phyloP scores from a whole-genome alignment of 805 yeast species.

The Candida broadrunensis region DNA sequence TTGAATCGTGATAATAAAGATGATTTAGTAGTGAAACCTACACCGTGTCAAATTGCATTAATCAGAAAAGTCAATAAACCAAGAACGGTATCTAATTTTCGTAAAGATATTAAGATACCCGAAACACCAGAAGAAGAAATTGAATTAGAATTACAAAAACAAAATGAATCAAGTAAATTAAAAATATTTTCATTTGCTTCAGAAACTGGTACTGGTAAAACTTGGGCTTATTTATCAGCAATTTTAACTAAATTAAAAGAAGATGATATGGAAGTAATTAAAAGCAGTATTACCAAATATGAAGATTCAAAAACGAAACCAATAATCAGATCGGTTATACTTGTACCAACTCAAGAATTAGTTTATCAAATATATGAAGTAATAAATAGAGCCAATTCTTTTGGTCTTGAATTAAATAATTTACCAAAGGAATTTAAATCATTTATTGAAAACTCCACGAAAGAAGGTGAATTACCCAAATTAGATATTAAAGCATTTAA shows the following conservation, averaged over 20 bases:
- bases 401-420: conserved; percentile 18
- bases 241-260: conserved; percentile 65
- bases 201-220: conserved; percentile 96
- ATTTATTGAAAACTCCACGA: conserved; percentile 22
- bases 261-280: conserved; percentile 38
- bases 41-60: conserved; percentile 82
- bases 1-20: conserved; percentile 29
- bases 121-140: conserved; percentile 19
- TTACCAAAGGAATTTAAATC: conserved; percentile 13
- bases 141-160: conserved; percentile 21
- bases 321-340: conserved; percentile 63
- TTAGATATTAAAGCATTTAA: conserved; percentile 48
- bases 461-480: conserved; percentile 6
- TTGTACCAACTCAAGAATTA: conserved; percentile 87
- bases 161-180: conserved; percentile 31
- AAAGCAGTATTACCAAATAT: conserved; percentile 13
- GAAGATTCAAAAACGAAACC: conserved; percentile 22
- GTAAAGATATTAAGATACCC: conserved; percentile 14
- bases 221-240: conserved; percentile 86
- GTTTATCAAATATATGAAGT: conserved; percentile 71
- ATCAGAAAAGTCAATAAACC: conserved; percentile 52
- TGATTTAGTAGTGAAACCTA: conserved; percentile 47
- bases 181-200: conserved; percentile 83
- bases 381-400: conserved; percentile 26
- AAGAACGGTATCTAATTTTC: conserved; percentile 25